Conservation (phyloP, 768 basidiomycete genomes). For the Holtermanniella nyarrowii region DNA sequence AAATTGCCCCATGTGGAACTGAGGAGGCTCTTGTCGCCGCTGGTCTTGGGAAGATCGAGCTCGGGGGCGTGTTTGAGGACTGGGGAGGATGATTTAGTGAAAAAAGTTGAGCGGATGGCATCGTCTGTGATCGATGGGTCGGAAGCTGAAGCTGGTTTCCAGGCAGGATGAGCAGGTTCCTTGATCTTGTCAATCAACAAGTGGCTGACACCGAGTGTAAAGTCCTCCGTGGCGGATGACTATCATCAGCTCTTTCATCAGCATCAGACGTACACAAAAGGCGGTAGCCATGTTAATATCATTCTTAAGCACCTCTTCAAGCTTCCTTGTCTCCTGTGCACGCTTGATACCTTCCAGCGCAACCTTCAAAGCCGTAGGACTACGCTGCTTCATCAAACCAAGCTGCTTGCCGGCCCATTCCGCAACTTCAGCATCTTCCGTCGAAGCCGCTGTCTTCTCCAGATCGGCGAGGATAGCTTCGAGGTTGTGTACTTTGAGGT, state of each 20-base stretch:
- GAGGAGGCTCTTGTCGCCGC: conserved; percentile 5
- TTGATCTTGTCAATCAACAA: conserved; percentile 50
- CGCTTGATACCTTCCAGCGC: conserved; percentile 66
- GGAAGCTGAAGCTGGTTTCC: conserved; percentile 57
- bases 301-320: conserved; percentile 64
- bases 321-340: conserved; percentile 51
- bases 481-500: conserved; percentile 49
- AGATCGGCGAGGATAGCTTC: conserved; percentile 60
- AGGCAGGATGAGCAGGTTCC: conserved; percentile 44
- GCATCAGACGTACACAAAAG: conserved; percentile 53
- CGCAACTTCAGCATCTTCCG: conserved; percentile 45
- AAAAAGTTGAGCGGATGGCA: conserved; percentile 57
- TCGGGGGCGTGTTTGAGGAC: conserved; percentile 47
- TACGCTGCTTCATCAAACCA: conserved; percentile 54
- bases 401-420: conserved; percentile 69
- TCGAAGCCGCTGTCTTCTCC: conserved; percentile 27
- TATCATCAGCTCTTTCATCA: not conserved
- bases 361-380: conserved; percentile 87
- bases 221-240: conserved; percentile 49
- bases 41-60: conserved; percentile 44
- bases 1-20: conserved; percentile 42
- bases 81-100: conserved; percentile 48
- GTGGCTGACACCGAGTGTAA: conserved; percentile 65
- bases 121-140: conserved; percentile 49
- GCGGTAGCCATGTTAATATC: conserved; percentile 56